Percentiles rank a stretch among this genome's conserved stretches.
These are phyloP conservation scores for Lactifluus rugatus DNA, from an alignment of 768 basidiomycete genomes.

Conservation along the genomic window DNA sequence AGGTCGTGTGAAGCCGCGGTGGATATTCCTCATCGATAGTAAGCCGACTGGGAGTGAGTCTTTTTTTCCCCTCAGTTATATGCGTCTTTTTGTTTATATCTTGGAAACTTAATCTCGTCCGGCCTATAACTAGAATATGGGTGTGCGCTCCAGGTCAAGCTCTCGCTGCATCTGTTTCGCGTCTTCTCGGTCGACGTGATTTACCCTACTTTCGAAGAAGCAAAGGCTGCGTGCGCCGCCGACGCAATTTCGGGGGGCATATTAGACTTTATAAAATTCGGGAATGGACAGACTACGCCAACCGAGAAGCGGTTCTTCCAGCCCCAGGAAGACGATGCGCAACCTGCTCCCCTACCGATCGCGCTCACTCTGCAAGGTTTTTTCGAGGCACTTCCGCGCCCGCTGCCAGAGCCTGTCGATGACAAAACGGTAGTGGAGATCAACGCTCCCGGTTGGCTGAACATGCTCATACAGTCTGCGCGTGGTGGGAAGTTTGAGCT, in stretches of 20 bases:
- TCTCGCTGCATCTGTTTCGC: conserved; percentile 40
- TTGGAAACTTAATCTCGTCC: conserved; percentile 20
- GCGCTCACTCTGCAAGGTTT: conserved; percentile 41
- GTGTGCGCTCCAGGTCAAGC: conserved; percentile 45
- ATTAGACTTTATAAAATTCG: conserved; percentile 48
- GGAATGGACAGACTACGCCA: conserved; percentile 41
- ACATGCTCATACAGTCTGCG: conserved; percentile 40
- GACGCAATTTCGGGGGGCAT: conserved; percentile 44
- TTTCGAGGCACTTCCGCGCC: conserved; percentile 56
- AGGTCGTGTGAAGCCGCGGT: conserved; percentile 41
- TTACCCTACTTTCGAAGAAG: conserved; percentile 34
- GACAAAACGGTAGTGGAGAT: conserved; percentile 40
- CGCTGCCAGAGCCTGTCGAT: conserved; percentile 46
- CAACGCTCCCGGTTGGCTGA: conserved; percentile 47
- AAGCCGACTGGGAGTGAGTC: conserved; percentile 35
- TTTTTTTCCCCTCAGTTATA: neutral
- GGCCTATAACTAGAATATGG: conserved; percentile 29
- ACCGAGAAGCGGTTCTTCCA: conserved; percentile 17
- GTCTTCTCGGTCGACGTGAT: conserved; percentile 43
- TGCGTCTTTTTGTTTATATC: neutral
- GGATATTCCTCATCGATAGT: conserved; percentile 41
- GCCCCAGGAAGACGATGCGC: conserved; percentile 10
- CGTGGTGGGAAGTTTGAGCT: conserved; percentile 38
- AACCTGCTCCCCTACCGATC: conserved; percentile 8
- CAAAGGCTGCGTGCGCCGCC: conserved; percentile 45